Conservation (phyloP, 306 rosid genomes). For the Cajanus cajan region DNA sequence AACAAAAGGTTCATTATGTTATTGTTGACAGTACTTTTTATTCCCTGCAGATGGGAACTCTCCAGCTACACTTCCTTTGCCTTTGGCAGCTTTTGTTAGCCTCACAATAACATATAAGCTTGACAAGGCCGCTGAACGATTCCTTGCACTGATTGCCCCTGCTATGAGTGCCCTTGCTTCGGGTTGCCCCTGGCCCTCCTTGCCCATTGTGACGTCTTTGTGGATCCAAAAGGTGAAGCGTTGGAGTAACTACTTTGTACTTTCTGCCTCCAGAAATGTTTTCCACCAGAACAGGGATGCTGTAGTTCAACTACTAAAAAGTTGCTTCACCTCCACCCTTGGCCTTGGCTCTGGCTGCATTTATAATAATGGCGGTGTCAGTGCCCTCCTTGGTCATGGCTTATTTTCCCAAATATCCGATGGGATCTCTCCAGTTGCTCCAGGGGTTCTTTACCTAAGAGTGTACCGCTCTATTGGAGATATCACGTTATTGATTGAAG, state of each 20-base stretch:
- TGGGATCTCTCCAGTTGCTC: conserved; percentile 80
- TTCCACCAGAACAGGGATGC: conserved; percentile 86
- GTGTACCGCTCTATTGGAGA: conserved; percentile 76
- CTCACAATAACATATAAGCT: conserved; percentile 84
- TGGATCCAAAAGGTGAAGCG: conserved; percentile 89
- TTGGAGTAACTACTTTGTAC: conserved; percentile 77
- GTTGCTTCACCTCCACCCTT: conserved; percentile 86
- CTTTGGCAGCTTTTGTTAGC: conserved; percentile 87
- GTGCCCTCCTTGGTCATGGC: conserved; percentile 84
- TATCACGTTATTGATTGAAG: conserved; percentile 63
- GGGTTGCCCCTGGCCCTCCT: conserved; percentile 93
- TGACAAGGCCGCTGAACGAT: conserved; percentile 65
- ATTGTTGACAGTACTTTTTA: conserved; percentile 36
- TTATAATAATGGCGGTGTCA: conserved; percentile 62
- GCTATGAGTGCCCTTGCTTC: conserved; percentile 67
- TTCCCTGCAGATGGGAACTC: conserved; percentile 62
- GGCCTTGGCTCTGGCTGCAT: conserved; percentile 56
- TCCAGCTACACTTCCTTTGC: conserved; percentile 84
- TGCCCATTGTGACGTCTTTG: conserved; percentile 68
- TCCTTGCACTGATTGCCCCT: conserved; percentile 65
- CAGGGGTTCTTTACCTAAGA: conserved; percentile 83
- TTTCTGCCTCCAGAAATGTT: conserved; percentile 76
- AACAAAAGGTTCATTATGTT: neutral
- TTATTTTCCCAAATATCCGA: conserved; percentile 59
- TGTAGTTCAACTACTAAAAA: conserved; percentile 84